Conservation (phyloP, 495 filamentous ascomycete species). For the Bombardia bombarda region DNA sequence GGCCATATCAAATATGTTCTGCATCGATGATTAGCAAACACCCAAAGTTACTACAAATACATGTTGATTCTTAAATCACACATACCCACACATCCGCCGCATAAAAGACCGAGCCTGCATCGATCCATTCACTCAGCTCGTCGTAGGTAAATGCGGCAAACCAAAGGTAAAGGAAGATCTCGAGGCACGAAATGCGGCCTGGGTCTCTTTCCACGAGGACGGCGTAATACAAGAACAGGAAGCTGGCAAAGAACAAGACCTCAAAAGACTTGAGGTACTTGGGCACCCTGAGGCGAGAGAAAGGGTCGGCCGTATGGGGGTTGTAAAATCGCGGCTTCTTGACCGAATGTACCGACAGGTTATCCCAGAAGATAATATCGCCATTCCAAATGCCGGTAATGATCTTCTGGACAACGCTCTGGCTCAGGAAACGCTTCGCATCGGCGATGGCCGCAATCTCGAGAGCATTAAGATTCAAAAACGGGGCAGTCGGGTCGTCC, state of each 20-base stretch:
- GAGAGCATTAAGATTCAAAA: constrained; percentile 73
- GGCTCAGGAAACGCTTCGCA: constrained; percentile 85
- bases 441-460: constrained; percentile 86
- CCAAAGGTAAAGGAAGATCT: constrained; percentile 54
- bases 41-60: not conserved
- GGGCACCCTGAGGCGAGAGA: constrained; percentile 79
- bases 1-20: constrained; percentile 73
- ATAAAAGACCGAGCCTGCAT: constrained; percentile 80
- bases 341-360: constrained; percentile 60
- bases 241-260: constrained; percentile 75
- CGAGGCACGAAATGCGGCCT: constrained; percentile 38
- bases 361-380: constrained; percentile 89
- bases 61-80: not conserved
- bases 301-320: constrained; percentile 66
- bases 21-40: not conserved
- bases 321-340: constrained; percentile 84
- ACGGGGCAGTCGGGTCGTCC: constrained; percentile 55
- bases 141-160: constrained; percentile 85
- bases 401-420: constrained; percentile 76
- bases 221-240: constrained; percentile 75
- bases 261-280: constrained; percentile 88
- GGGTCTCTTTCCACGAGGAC: constrained; percentile 59
- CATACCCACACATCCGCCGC: constrained; percentile 71
- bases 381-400: constrained; percentile 88
- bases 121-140: constrained; percentile 72